Evolutionary conservation across 306 rosid species (phyloP), one percentile per base, ranked within the genome.

Genomic region (Echinosophora koreensis): DNA sequence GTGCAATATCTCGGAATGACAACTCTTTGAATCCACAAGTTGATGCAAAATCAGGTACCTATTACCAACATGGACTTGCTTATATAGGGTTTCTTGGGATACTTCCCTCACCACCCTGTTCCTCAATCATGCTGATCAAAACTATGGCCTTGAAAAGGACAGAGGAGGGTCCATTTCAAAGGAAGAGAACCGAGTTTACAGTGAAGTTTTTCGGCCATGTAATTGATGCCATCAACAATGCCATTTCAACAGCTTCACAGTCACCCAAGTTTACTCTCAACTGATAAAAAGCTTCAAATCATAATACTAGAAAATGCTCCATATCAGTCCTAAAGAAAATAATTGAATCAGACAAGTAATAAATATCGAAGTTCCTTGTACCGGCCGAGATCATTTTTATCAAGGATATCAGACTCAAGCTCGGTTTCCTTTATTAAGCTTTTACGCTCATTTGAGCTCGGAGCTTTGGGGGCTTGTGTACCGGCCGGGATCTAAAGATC

Each of bases 1-100:
- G 37, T 67, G 47, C 18, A 12, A 35, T 51, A 55, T 52, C 69
- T 71, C 15, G 46, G 54, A 63, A 47, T 44, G 66, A 51, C 50
- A 27, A 11, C 65, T 37, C 27, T 64, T 63, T 54, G 58, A 61
- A 76, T 69, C 13, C 8, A 42, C 34, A 3, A 34, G 64, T 17
- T 80, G 61, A 32, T 80, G 78, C 51, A 58, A 68, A 80, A 34
- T 54, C 76, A 55, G n/a, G 42, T 39, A 56, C 46, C 70, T 73
- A 39, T 49, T 46, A 73, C 61, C 62, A 32, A 64, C 35, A 56
- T 57, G 62, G 61, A 17, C 30, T 56, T 30, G 27, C 13, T 2
- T 41, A 35, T 62, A 59, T 69, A 44, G 44, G 6, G 27, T 66
- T 30, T 47, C 70, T 46, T 18, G 60, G 55, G 51, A 69, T 70